Evolutionary conservation across 1,284 basidiomycete genomes (phyloP).

Genomic region (Kwoniella shivajii): DNA sequence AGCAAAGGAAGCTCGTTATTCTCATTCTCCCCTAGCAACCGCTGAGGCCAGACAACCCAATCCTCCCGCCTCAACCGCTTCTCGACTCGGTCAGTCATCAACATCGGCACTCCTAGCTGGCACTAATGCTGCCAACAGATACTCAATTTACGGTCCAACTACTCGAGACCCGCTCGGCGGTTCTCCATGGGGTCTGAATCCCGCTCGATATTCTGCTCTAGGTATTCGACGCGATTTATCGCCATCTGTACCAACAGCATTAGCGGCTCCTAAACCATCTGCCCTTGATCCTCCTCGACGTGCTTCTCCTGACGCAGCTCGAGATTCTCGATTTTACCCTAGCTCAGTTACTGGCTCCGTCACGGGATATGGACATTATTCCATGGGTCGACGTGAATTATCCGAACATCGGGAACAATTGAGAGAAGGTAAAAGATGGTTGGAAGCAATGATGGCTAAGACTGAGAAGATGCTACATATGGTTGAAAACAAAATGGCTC

Average conservation of each 20-base stretch:
- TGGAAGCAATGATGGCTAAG: conserved; percentile 49
- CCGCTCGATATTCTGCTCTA: conserved; percentile 32
- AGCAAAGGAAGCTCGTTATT: conserved; percentile 35
- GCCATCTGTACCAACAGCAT: conserved; percentile 21
- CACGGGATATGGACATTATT: conserved; percentile 35
- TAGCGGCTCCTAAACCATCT: conserved; percentile 15
- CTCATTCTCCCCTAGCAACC: conserved; percentile 35
- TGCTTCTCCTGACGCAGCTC: conserved; percentile 33
- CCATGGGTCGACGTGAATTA: conserved; percentile 47
- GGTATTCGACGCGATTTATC: conserved; percentile 37
- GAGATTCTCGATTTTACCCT: conserved; percentile 19
- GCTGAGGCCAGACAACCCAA: conserved; percentile 11
- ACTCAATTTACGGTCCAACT: conserved; percentile 49
- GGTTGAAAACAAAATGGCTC: conserved; percentile 50
- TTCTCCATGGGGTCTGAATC: conserved; percentile 34
- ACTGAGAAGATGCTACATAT: conserved; percentile 51
- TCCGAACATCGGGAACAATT: conserved; percentile 53
- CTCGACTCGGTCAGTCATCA: conserved; percentile 19
- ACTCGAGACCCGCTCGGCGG: conserved; percentile 36
- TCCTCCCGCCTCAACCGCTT: conserved; percentile 6
- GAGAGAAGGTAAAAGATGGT: conserved; percentile 52
- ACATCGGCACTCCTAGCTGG: conserved; percentile 5
- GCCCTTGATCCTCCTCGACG: conserved; percentile 26
- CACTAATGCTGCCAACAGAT: conserved; percentile 25
- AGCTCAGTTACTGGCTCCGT: conserved; percentile 2